Percentiles rank a stretch among this genome's conserved stretches.
Conservation (phyloP, 768 basidiomycete species). For the Tricholoma hemisulphureum region DNA sequence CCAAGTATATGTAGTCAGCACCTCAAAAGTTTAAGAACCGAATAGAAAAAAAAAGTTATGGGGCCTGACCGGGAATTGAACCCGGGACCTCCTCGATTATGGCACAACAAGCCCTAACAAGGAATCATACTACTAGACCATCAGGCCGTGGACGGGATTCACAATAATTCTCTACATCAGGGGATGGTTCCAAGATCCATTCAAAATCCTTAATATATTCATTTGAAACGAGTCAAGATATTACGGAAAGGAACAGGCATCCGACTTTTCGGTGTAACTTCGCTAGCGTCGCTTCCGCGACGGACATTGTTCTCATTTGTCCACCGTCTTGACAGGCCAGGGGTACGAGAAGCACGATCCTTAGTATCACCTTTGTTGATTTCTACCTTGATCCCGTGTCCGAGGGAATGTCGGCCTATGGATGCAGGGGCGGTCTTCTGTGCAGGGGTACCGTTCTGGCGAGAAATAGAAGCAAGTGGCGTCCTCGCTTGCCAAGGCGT, state of each 20-base stretch:
- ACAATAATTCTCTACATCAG: neutral
- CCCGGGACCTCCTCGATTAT: constrained; percentile 18
- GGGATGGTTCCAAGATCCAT: neutral
- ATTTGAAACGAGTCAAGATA: constrained; percentile 48
- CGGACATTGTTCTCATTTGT: constrained; percentile 35
- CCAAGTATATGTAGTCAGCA: too few relatives aligned
- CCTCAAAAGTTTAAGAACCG: too few relatives aligned
- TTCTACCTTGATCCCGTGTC: constrained; percentile 25
- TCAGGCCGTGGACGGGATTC: constrained; percentile 29
- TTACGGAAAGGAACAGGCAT: constrained; percentile 47
- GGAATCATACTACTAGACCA: constrained; percentile 46
- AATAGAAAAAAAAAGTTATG: neutral
- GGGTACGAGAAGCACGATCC: constrained; percentile 14
- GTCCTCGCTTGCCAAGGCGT: constrained; percentile 1
- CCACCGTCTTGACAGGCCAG: constrained; percentile 24
- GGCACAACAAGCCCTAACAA: constrained; percentile 32
- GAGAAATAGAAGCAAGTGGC: constrained; percentile 5
- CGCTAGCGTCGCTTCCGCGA: constrained; percentile 22
- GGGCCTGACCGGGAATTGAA: constrained; percentile 19
- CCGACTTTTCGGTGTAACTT: constrained; percentile 35
- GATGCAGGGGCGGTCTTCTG: constrained; percentile 13
- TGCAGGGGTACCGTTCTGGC: constrained; percentile 9
- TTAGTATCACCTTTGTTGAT: constrained; percentile 10
- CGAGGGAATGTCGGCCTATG: constrained; percentile 35
- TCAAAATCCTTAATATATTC: too few relatives aligned